phyloP scores from a whole-genome alignment of 768 basidiomycete species.

The Tricholomella constricta region DNA sequence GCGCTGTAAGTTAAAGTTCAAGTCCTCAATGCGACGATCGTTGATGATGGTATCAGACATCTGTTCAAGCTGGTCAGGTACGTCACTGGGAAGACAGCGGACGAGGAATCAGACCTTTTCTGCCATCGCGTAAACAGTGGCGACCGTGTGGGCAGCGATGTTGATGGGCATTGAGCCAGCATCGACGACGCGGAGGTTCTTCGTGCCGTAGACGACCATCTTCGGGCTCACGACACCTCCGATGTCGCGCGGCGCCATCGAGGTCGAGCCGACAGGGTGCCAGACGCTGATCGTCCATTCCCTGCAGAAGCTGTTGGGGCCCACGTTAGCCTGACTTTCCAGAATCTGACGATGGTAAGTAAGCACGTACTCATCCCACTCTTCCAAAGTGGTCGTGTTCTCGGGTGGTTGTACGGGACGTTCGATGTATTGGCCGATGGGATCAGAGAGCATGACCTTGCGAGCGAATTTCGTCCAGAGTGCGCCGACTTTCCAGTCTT shows the following conservation, averaged over 20 bases:
- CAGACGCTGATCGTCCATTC: slow-evolving; percentile 16
- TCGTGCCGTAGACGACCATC: slow-evolving; percentile 29
- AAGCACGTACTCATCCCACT: slow-evolving; percentile 16
- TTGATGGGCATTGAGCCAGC: slow-evolving; percentile 17
- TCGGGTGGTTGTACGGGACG: slow-evolving; percentile 9
- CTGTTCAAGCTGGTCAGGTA: not conserved
- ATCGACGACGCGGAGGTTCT: slow-evolving; percentile 36
- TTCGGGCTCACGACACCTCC: slow-evolving; percentile 32
- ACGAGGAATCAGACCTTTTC: slow-evolving; percentile 5
- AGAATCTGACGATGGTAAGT: not conserved
- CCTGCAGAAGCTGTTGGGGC: slow-evolving; percentile 15
- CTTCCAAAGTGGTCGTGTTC: slow-evolving; percentile 13
- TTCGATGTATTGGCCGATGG: slow-evolving; percentile 14
- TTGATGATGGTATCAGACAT: slow-evolving; percentile 9
- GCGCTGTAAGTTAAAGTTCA: not conserved
- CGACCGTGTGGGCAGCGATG: slow-evolving; percentile 7
- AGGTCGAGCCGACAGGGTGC: slow-evolving; percentile 38
- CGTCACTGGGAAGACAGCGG: not conserved
- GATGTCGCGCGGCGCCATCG: slow-evolving; percentile 21
- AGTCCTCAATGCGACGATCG: not conserved
- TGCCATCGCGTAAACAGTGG: slow-evolving; percentile 12
- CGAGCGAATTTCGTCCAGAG: slow-evolving; percentile 8
- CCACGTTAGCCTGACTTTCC: not conserved
- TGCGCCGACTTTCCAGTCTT: slow-evolving; percentile 15
- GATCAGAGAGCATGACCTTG: slow-evolving; percentile 10